These are phyloP conservation scores for Cladophialophora chaetospira DNA, from an alignment of 2,329 filamentous ascomycete genomes.

Conservation along the genomic window DNA sequence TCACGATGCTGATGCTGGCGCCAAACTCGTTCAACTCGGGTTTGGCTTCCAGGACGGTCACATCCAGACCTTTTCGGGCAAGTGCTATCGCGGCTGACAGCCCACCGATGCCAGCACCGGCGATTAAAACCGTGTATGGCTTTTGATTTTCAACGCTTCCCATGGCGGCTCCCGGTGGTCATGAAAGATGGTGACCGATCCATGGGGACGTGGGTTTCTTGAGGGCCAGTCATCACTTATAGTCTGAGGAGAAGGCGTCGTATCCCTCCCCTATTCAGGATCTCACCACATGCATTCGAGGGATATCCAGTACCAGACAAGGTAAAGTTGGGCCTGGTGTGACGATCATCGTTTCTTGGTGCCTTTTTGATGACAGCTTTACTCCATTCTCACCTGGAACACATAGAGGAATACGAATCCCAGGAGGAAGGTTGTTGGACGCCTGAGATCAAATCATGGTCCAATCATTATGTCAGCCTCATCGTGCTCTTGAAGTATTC, in stretches of 20 bases:
- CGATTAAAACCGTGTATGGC: conserved; percentile 1
- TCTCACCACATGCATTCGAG: background rate
- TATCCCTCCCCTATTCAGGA: background rate
- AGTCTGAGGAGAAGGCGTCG: background rate
- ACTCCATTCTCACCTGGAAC: background rate
- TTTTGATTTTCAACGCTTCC: conserved; percentile 6
- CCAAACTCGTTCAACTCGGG: conserved; percentile 29
- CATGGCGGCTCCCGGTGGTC: too few relatives aligned
- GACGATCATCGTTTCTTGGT: background rate
- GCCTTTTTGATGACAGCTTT: background rate
- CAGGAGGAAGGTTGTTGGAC: background rate
- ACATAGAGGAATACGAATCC: background rate
- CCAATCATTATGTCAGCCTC: too few relatives aligned
- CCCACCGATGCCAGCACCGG: conserved; percentile 29
- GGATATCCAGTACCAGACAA: background rate
- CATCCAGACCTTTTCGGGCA: conserved; percentile 23
- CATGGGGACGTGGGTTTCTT: too few relatives aligned
- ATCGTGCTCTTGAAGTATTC: background rate
- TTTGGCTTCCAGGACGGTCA: conserved; percentile 34
- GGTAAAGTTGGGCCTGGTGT: background rate
- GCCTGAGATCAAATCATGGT: background rate
- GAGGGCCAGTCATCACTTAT: too few relatives aligned
- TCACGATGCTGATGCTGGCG: conserved; percentile 23
- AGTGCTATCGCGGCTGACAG: conserved; percentile 35
- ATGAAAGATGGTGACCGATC: background rate